Conservation (phyloP, 2,329 filamentous ascomycete genomes). For the Aspergillus unguis region DNA sequence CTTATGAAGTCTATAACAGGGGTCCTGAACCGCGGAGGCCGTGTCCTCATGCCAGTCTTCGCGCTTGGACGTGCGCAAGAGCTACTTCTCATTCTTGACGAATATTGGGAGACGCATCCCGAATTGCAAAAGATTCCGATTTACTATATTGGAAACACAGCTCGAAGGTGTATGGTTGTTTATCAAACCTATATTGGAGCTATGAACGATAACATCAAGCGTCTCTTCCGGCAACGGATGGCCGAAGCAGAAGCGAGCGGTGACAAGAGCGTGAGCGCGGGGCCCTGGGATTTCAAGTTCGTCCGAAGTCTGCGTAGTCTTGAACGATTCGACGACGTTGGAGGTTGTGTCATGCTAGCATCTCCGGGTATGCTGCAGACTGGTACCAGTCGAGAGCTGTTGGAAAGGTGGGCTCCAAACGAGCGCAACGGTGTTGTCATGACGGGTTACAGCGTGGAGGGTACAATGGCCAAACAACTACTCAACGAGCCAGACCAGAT, state of each 20-base stretch:
- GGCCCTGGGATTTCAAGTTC: constrained; percentile 95
- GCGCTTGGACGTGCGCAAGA: constrained; percentile 92
- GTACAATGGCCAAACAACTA: constrained; percentile 95
- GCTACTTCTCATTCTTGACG: constrained; percentile 87
- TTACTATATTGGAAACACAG: constrained; percentile 94
- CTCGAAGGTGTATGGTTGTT: constrained; percentile 95
- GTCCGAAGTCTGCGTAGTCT: constrained; percentile 89
- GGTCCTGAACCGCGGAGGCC: constrained; percentile 84
- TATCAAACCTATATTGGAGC: constrained; percentile 97
- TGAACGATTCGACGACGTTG: constrained; percentile 93
- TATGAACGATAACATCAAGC: constrained; percentile 99
- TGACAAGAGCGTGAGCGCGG: constrained; percentile 64
- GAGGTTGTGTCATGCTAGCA: constrained; percentile 93
- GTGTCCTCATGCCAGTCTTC: constrained; percentile 92
- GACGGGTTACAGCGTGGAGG: constrained; percentile 96
- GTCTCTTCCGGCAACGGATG: constrained; percentile 88
- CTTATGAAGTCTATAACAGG: constrained; percentile 94
- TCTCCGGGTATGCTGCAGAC: constrained; percentile 98
- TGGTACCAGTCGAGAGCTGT: constrained; percentile 84
- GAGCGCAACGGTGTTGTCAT: constrained; percentile 98
- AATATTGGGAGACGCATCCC: constrained; percentile 89
- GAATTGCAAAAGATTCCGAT: constrained; percentile 91
- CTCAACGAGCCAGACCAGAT: constrained; percentile 95
- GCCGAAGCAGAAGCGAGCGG: constrained; percentile 81
- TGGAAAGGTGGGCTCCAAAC: constrained; percentile 94